Evolutionary conservation across 495 filamentous ascomycete genomes (phyloP), one percentile per base, ranked within the genome.

Genomic region (Daldinia vernicosa): DNA sequence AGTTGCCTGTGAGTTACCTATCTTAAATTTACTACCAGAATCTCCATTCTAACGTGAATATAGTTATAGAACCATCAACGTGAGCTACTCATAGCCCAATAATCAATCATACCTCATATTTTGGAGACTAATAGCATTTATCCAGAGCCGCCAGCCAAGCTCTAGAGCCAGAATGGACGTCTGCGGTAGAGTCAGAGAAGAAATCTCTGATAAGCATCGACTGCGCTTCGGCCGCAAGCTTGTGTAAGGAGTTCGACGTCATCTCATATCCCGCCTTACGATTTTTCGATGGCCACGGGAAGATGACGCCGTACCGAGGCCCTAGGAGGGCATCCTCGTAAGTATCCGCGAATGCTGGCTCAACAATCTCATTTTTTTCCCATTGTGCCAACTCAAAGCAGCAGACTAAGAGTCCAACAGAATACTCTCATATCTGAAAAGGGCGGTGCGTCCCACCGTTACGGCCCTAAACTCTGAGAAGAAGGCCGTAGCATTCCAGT

Each of bases 241-340:
- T 84, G 26, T 86, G 84, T 62, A 43, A 69, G 47, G 74, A 80
- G 56, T 74, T 78, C 56, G 71, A 71, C 15, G 70, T 87, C 24
- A 74, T 77, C 4, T 84, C 83, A 12, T 85, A 82, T 67, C 85
- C 85, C 6, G 75, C 85, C 9, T 76, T 87, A 27, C 80, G 83
- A 9, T 76, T 84, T n/a, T 84, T 82, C 62, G 69, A 75, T 35
- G 73, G 74, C 40, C 63, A 77, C 15, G 74, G 78, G 0, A 65
- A 68, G 11, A 71, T 67, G 28, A 72, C 61, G 14, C 59, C 80
- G 45, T 85, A 85, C 60, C 78, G 81, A 51, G 83, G 83, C 7
- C 77, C 80, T 9, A 77, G 82, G 50, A 79, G 70, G 47, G 74
- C 79, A 2, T 52, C 74, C n/a, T 35, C 76, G 81, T 83, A 60